A percentile compares a stretch with the other conserved stretches of the same genome.
phyloP scores from a whole-genome alignment of 2,329 filamentous ascomycete species.

The Trichoderma koningiopsis region DNA sequence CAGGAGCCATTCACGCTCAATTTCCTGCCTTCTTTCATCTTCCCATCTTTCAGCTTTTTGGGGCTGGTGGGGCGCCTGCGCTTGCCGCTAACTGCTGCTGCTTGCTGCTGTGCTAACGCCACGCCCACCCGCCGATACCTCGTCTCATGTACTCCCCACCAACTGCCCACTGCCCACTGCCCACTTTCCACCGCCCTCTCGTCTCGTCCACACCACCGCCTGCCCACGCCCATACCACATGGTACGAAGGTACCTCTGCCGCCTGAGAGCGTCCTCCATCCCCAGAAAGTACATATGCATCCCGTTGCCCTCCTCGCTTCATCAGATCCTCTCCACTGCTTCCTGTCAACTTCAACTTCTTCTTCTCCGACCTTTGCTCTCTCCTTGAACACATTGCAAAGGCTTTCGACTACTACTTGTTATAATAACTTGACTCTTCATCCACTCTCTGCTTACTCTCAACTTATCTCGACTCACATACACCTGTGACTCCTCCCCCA shows the following conservation, averaged over 20 bases:
- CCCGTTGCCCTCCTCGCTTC: constrained; percentile 30
- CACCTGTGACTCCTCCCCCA: constrained; percentile 14
- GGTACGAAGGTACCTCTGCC: not conserved
- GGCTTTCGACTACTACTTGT: not conserved
- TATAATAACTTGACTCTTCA: constrained; percentile 20
- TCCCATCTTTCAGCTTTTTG: not conserved
- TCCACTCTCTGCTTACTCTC: constrained; percentile 26
- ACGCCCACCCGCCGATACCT: not conserved
- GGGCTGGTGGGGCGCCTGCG: not conserved
- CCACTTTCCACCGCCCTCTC: constrained; percentile 13
- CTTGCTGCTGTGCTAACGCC: not conserved
- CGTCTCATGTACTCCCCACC: constrained; percentile 22
- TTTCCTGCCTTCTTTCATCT: not conserved
- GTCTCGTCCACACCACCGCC: constrained; percentile 2
- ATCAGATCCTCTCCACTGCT: constrained; percentile 24
- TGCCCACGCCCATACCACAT: constrained; percentile 14
- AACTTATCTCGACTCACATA: constrained; percentile 29
- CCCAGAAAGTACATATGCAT: constrained; percentile 31
- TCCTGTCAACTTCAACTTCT: constrained; percentile 13
- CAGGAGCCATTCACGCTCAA: not conserved
- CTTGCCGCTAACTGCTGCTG: not conserved
- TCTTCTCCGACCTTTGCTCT: constrained; percentile 1
- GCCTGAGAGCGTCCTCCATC: not conserved
- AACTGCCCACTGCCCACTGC: constrained; percentile 12
- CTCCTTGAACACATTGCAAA: constrained; percentile 17